Base-by-base conservation (phyloP, 176 grass and related monocot species). In the Saccharum spontaneum region DNA sequence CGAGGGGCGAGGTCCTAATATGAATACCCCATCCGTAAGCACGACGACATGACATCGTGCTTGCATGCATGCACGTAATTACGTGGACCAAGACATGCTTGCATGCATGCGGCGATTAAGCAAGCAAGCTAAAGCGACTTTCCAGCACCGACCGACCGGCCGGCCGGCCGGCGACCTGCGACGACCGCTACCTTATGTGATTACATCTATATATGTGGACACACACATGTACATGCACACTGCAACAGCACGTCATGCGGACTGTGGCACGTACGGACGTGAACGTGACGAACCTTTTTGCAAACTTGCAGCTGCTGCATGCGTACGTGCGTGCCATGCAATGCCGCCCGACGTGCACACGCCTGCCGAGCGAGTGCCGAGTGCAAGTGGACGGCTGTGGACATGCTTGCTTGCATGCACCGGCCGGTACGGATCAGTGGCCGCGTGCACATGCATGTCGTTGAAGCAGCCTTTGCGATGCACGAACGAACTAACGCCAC, bases 21-120 rank as follows among this genome's bases (percentile, higher is more conserved):
- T 9, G 11, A 52, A 23, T n/a, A 3, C 39, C 41, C 48, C 54
- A 34, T 34, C 71, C 45, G 15, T 50, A 24, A 24, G 3, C 61
- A 78, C 36, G 52, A 39, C 55, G 36, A 78, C 76, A 63, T 59
- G 55, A 17, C 22, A 43, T 78, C 55, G 76, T 41, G 76, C 9
- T 13, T 57, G 76, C 76, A 78, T 43, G 76, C 54, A 43, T 10
- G 34, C 34, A 62, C 59, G 76, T 5, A 16, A 60, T 11, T 61
- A 78, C 76, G 76, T 76, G 37, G 76, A 26, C 38, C 36, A 39
- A 78, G 20, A 23, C 28, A 28, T 28, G 28, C 4, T 5, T 7
- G 55, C 76, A 78, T 78, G 76, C 76, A 79, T 79, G 59, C 4
- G 14, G n/a, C 59, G 38, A 63, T 45, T 63, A 79, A 65, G 31